Percentiles rank a stretch among this genome's conserved stretches.
Evolutionary conservation across 2,329 filamentous ascomycete genomes (phyloP).

Genomic region (Claviceps sp.): DNA sequence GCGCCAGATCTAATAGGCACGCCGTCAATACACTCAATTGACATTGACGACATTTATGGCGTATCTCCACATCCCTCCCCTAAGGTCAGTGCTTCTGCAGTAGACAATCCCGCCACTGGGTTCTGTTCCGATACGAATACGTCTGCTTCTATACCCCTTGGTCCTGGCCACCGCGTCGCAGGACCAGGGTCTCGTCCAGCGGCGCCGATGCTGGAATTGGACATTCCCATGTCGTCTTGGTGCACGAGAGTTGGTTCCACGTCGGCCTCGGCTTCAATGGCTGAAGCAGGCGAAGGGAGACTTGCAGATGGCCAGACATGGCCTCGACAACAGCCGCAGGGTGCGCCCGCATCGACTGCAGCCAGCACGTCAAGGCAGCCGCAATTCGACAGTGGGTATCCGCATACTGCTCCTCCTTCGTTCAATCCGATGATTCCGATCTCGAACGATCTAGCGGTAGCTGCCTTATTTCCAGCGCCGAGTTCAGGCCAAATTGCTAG

Average conservation of each 20-base stretch:
- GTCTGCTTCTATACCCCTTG: background rate
- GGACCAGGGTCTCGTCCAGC: constrained; percentile 1
- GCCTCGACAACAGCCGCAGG: constrained; percentile 24
- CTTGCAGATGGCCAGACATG: constrained; percentile 30
- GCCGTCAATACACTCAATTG: constrained; percentile 11
- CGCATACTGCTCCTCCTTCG: constrained; percentile 28
- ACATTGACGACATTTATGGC: constrained; percentile 29
- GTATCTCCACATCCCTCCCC: constrained; percentile 34
- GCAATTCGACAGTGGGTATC: constrained; percentile 20
- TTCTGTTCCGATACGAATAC: background rate
- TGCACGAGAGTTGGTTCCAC: background rate
- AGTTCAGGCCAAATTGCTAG: constrained; percentile 26
- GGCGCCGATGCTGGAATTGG: constrained; percentile 13
- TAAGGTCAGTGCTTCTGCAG: constrained; percentile 1
- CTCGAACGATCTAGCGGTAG: constrained; percentile 19
- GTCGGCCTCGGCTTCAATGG: constrained; percentile 2
- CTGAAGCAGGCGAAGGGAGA: constrained; percentile 13
- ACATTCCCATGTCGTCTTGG: constrained; percentile 15
- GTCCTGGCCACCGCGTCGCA: background rate
- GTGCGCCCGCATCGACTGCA: constrained; percentile 10
- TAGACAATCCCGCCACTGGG: background rate
- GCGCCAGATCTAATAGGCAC: constrained; percentile 19
- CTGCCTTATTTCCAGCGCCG: constrained; percentile 23
- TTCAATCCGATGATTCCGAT: constrained; percentile 16
- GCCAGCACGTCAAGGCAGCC: constrained; percentile 5